phyloP scores from a whole-genome alignment of 2,329 filamentous ascomycete genomes.

The Pseudogymnoascus sp. region DNA sequence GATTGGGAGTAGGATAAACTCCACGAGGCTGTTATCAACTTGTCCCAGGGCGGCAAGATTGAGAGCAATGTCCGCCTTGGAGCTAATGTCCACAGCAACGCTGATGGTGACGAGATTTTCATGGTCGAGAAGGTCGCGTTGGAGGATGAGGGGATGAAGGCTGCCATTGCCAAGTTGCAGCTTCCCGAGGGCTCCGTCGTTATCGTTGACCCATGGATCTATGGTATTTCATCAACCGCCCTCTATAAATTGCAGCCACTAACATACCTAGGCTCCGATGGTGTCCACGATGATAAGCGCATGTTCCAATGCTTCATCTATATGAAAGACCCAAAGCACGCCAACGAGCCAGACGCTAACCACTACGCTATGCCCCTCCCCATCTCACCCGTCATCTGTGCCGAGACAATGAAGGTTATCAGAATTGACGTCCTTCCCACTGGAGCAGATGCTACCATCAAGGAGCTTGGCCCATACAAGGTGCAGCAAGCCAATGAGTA shows the following conservation, averaged over 20 bases:
- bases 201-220: conserved; percentile 57
- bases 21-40: conserved; percentile 49
- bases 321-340: conserved; percentile 52
- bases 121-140: conserved; percentile 47
- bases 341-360: conserved; percentile 52
- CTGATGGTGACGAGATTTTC: conserved; percentile 52
- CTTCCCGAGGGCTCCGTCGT: conserved; percentile 51
- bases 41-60: conserved; percentile 39
- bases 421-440: conserved; percentile 63
- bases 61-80: conserved; percentile 51
- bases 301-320: conserved; percentile 60
- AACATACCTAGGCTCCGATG: conserved; percentile 37
- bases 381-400: conserved; percentile 57
- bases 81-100: conserved; percentile 48
- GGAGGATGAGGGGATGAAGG: conserved; percentile 46
- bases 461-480: conserved; percentile 47
- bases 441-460: conserved; percentile 50
- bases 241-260: background rate
- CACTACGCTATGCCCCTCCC: conserved; percentile 60
- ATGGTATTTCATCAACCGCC: conserved; percentile 33
- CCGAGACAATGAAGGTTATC: conserved; percentile 52
- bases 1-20: conserved; percentile 43
- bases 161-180: conserved; percentile 52
- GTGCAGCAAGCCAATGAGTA: conserved; percentile 52
- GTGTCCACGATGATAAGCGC: conserved; percentile 36